phyloP scores from a whole-genome alignment of 805 yeast species.

The Zygoascus tannicola region DNA sequence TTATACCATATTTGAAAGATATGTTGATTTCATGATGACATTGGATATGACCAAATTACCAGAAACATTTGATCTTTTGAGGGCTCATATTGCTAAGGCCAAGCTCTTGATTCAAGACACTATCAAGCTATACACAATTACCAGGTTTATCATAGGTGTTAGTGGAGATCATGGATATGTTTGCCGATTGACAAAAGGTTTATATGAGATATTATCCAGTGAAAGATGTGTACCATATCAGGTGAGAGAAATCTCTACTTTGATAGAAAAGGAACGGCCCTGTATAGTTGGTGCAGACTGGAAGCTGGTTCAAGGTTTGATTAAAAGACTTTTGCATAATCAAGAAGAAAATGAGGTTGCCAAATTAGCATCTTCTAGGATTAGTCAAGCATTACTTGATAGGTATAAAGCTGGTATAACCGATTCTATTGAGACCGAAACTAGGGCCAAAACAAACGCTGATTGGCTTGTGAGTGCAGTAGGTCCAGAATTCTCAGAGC shows the following conservation, averaged over 20 bases:
- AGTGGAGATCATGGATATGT: slow-evolving; percentile 9
- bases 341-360: slow-evolving; percentile 9
- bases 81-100: slow-evolving; percentile 13
- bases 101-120: slow-evolving; percentile 14
- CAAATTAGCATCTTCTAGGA: slow-evolving; percentile 13
- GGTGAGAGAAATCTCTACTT: slow-evolving; percentile 1
- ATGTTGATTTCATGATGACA: not conserved
- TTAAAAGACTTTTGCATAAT: not conserved
- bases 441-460: slow-evolving; percentile 5
- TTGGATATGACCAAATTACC: slow-evolving; percentile 10
- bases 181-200: slow-evolving; percentile 11
- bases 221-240: slow-evolving; percentile 4
- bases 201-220: slow-evolving; percentile 6
- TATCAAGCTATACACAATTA: slow-evolving; percentile 11
- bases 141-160: slow-evolving; percentile 12
- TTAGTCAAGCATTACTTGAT: slow-evolving; percentile 12
- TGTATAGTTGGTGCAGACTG: slow-evolving; percentile 10
- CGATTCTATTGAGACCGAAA: not conserved
- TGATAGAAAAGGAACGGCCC: slow-evolving; percentile 15
- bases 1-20: slow-evolving; percentile 1
- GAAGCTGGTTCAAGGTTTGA: slow-evolving; percentile 12
- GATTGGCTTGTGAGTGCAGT: slow-evolving; percentile 10
- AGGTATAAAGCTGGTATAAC: not conserved
- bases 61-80: slow-evolving; percentile 13
- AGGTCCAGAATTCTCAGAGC: not conserved